phyloP scores from a whole-genome alignment of 2,329 filamentous ascomycete genomes.

The Didymella glomerata region DNA sequence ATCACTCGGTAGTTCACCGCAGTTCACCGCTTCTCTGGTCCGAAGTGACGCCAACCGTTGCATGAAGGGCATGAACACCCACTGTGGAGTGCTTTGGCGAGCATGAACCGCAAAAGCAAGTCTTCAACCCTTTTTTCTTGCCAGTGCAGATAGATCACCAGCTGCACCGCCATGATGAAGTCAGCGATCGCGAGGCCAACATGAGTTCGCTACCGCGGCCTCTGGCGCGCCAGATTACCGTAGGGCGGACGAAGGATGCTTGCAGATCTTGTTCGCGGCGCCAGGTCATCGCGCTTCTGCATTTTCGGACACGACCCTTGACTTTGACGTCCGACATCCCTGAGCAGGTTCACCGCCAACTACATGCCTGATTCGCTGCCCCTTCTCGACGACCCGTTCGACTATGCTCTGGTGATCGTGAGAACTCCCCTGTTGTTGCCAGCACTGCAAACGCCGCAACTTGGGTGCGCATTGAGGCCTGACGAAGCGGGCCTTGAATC shows the following conservation, averaged over 20 bases:
- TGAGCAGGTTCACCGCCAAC: slow-evolving; percentile 50
- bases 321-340: slow-evolving; percentile 44
- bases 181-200: slow-evolving; percentile 48
- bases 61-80: slow-evolving; percentile 25
- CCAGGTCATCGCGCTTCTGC: slow-evolving; percentile 52
- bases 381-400: slow-evolving; percentile 28
- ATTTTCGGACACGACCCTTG: slow-evolving; percentile 40
- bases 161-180: slow-evolving; percentile 48
- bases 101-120: slow-evolving; percentile 27
- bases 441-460: slow-evolving; percentile 37
- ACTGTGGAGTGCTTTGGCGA: slow-evolving; percentile 28
- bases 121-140: slow-evolving; percentile 31
- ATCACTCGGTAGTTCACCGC: slow-evolving; percentile 47
- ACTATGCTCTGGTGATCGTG: slow-evolving; percentile 34
- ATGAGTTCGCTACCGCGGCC: slow-evolving; percentile 45
- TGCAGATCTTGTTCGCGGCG: slow-evolving; percentile 54
- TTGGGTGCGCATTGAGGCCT: slow-evolving; percentile 43
- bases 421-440: slow-evolving; percentile 34
- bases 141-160: slow-evolving; percentile 49
- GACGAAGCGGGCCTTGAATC: slow-evolving; percentile 40
- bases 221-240: slow-evolving; percentile 48
- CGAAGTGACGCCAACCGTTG: slow-evolving; percentile 26
- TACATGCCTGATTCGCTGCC: slow-evolving; percentile 48
- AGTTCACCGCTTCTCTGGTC: slow-evolving; percentile 42
- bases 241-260: slow-evolving; percentile 42